Evolutionary conservation across 371 early-diverging fungal genomes (phyloP).

Genomic region (Mortierella sp.): DNA sequence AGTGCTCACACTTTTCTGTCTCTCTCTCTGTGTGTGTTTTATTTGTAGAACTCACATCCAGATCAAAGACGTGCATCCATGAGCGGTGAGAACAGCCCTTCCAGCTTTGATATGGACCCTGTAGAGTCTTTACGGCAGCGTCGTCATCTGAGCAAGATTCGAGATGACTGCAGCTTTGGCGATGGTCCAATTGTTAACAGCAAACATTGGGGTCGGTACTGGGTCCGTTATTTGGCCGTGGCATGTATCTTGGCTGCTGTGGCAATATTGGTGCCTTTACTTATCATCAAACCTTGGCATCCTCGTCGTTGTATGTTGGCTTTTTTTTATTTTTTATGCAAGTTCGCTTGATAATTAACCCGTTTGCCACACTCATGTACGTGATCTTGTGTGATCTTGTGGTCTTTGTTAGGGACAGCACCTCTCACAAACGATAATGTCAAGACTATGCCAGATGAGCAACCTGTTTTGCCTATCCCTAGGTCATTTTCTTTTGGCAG

Average conservation of each 20-base stretch:
- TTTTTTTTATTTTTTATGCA: too few species aligned
- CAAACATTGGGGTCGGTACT: constrained; percentile 21
- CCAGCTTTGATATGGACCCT: constrained; percentile 22
- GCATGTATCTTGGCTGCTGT: constrained; percentile 1
- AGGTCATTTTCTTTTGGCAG: constrained; percentile 28
- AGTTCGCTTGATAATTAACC: too few species aligned
- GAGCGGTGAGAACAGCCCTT: not conserved
- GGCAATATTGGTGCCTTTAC: not conserved
- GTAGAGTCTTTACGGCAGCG: not conserved
- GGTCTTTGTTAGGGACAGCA: constrained; percentile 8
- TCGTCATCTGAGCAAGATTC: not conserved
- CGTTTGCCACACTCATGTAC: too few species aligned
- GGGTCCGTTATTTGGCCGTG: constrained; percentile 21
- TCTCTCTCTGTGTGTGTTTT: too few species aligned
- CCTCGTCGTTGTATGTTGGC: constrained; percentile 18
- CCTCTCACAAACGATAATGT: constrained; percentile 37
- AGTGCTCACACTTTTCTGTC: too few species aligned
- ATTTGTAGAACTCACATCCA: not conserved
- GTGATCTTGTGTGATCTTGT: not conserved
- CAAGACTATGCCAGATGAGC: constrained; percentile 37
- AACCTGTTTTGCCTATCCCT: constrained; percentile 50
- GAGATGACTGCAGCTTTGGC: not conserved
- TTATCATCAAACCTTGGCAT: constrained; percentile 32
- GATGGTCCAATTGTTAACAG: not conserved
- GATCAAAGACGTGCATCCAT: not conserved